Evolutionary conservation across 1,284 basidiomycete genomes (phyloP), one percentile per base, ranked within the genome.

Genomic region (Ustilago crameri): DNA sequence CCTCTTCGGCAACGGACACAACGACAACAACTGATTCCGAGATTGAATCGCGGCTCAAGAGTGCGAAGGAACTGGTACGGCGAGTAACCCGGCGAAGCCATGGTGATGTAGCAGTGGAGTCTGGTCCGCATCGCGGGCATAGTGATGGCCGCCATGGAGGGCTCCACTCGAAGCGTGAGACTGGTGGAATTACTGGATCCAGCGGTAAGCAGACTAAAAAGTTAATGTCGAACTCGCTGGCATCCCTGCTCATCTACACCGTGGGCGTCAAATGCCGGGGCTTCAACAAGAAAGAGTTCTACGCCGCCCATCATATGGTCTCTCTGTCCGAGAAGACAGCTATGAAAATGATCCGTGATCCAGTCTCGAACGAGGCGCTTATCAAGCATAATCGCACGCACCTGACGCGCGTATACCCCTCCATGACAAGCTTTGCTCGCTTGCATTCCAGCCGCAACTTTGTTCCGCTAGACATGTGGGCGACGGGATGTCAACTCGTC

Each of bases 211-310:
- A 55, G 5, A 26, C 49, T n/a, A 75, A 76, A 57, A 71, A 70
- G 42, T 61, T 79, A 5, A 93, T 95, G 89, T 92, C 93, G 0
- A 82, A 88, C 17, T 86, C 87, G 3, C 87, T 99, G 1, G 88
- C 89, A 1, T 87, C 88, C 0, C 87, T 98, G 15, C 87, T 98
- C 9, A 90, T 98, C 20, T 98, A 98, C 84, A 97, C 95, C 2
- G 89, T 95, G 42, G 96, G 95, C 12, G 94, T 98, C 74, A 95
- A 95, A 83, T 96, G 91, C 76, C 90, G 90, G 38, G 95, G 95
- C 0, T 88, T 98, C 82, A 93, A 93, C 85, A 91, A 93, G 84
- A 91, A 94, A 70, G 91, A 93, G 70, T 85, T 87, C 30, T 99
- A 99, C 82, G 90, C 90, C 2, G 88, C 90, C 0, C 90, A 93